A percentile compares a stretch with the other conserved stretches of the same genome.
Conservation (phyloP, 495 filamentous ascomycete genomes). For the Stereocaulon alpinum region DNA sequence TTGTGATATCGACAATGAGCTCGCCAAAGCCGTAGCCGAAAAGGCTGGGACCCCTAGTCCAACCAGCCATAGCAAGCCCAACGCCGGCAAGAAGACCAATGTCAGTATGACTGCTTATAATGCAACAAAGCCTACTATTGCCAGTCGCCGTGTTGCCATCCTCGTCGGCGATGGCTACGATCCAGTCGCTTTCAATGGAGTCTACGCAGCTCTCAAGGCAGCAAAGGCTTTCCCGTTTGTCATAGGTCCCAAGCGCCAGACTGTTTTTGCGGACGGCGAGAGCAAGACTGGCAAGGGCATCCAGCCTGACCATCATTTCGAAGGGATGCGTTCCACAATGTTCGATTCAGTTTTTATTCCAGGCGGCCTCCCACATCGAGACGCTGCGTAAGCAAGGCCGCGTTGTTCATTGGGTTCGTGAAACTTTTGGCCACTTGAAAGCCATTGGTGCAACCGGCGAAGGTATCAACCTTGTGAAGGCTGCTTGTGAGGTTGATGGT, state of each 20-base stretch:
- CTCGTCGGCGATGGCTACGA: constrained; percentile 78
- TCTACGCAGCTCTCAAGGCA: constrained; percentile 50
- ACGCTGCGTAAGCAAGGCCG: constrained; percentile 61
- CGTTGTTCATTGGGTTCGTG: constrained; percentile 72
- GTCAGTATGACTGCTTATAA: constrained; percentile 62
- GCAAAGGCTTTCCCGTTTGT: constrained; percentile 60
- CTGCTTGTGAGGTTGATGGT: constrained; percentile 44
- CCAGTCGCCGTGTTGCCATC: constrained; percentile 63
- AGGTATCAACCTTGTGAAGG: constrained; percentile 52
- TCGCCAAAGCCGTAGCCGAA: constrained; percentile 60
- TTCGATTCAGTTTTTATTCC: constrained; percentile 75
- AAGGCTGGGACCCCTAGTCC: constrained; percentile 58
- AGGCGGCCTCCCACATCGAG: constrained; percentile 56
- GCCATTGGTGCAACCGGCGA: constrained; percentile 66
- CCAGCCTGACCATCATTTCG: constrained; percentile 68
- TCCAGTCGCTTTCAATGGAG: constrained; percentile 47
- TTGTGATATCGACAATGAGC: constrained; percentile 58
- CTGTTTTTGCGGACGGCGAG: constrained; percentile 49
- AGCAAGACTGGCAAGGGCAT: constrained; percentile 41
- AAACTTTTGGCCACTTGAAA: constrained; percentile 75
- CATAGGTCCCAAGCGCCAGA: constrained; percentile 52
- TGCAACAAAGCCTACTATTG: constrained; percentile 53
- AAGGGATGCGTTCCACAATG: constrained; percentile 73
- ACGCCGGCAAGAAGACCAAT: constrained; percentile 56
- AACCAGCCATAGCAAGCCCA: constrained; percentile 37